phyloP scores from a whole-genome alignment of 805 yeast genomes.

The Candida oleophila region DNA sequence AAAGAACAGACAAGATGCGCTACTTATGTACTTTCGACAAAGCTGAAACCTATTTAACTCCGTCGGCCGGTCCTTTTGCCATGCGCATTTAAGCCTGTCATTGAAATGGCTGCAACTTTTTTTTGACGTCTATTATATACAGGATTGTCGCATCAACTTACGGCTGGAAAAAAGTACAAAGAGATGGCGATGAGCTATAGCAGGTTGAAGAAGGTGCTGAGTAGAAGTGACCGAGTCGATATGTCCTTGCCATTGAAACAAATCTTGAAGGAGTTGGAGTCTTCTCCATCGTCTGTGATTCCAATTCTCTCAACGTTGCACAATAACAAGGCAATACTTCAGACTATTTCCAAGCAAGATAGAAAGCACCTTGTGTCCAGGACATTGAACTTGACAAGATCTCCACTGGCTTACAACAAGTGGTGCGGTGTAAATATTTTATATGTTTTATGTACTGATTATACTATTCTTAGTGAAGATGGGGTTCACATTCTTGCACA shows the following conservation, averaged over 20 bases:
- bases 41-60: neutral
- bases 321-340: slow-evolving; percentile 27
- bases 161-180: too few species aligned
- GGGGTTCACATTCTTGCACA: slow-evolving; percentile 40
- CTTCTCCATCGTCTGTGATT: slow-evolving; percentile 23
- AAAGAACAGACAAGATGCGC: neutral
- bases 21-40: too few species aligned
- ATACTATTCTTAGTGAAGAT: slow-evolving; percentile 37
- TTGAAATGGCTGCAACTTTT: too few species aligned
- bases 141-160: too few species aligned
- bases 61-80: neutral
- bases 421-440: slow-evolving; percentile 63
- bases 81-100: too few species aligned
- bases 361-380: slow-evolving; percentile 49
- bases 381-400: slow-evolving; percentile 26
- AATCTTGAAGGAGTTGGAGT: slow-evolving; percentile 27
- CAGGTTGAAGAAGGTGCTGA: neutral
- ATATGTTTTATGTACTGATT: slow-evolving; percentile 41
- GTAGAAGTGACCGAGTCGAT: neutral
- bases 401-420: slow-evolving; percentile 36
- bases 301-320: slow-evolving; percentile 33
- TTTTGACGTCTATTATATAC: too few species aligned
- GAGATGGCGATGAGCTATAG: neutral
- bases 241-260: slow-evolving; percentile 23
- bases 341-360: slow-evolving; percentile 48